Evolutionary conservation across 495 filamentous ascomycete genomes (phyloP).

Genomic region (Venustampulla echinocandica): DNA sequence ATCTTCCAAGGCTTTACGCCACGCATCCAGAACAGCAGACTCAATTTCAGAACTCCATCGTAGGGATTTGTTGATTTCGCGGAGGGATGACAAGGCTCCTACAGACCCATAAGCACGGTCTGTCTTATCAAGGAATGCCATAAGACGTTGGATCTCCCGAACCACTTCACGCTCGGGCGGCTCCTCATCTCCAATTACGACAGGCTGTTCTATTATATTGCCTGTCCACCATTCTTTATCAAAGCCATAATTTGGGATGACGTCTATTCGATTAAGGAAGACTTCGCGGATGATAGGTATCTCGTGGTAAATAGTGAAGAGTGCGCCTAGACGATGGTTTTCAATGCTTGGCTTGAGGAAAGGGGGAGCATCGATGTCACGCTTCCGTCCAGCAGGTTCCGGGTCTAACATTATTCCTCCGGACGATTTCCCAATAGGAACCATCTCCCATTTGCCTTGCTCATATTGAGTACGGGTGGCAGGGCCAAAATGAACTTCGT

Average conservation of each 20-base stretch:
- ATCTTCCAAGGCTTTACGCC: slow-evolving; percentile 13
- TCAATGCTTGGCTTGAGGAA: slow-evolving; percentile 62
- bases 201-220: slow-evolving; percentile 46
- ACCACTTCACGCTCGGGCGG: slow-evolving; percentile 30
- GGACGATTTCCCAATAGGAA: slow-evolving; percentile 38
- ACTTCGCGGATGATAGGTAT: slow-evolving; percentile 76
- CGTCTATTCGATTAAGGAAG: slow-evolving; percentile 47
- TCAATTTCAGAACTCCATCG: slow-evolving; percentile 19
- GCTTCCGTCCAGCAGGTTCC: slow-evolving; percentile 50
- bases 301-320: slow-evolving; percentile 72
- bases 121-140: slow-evolving; percentile 77
- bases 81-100: slow-evolving; percentile 46
- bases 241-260: slow-evolving; percentile 41
- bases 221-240: slow-evolving; percentile 84
- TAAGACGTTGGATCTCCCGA: slow-evolving; percentile 63
- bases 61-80: slow-evolving; percentile 24
- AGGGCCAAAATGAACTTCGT: slow-evolving; percentile 50
- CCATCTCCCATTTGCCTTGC: slow-evolving; percentile 68
- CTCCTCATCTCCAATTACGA: slow-evolving; percentile 25
- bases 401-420: slow-evolving; percentile 54
- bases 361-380: slow-evolving; percentile 49
- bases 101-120: slow-evolving; percentile 73
- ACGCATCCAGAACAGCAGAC: slow-evolving; percentile 23
- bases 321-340: slow-evolving; percentile 51
- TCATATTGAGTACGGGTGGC: slow-evolving; percentile 69